Evolutionary conservation across 768 basidiomycete species (phyloP), one percentile per base, ranked within the genome.

Genomic region (Mycena belliarum): DNA sequence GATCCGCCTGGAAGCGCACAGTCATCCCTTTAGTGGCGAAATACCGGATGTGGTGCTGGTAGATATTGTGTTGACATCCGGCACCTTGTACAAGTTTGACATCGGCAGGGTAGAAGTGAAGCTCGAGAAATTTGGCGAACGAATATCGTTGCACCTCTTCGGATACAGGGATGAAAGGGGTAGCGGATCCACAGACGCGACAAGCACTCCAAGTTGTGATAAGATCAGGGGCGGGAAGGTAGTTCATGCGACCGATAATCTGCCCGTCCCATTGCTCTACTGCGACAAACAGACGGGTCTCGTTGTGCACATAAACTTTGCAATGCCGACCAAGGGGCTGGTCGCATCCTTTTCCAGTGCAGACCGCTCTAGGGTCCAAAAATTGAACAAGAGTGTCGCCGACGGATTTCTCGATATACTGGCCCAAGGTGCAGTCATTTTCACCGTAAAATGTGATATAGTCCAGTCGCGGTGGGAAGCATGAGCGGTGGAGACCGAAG

Each of bases 191-290:
- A 69, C 86, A 93, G 24, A 87, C 73, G 55, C 88, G 83, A 72
- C 97, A 99, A 8, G 85, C 82, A 66, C 89, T 93, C 91, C 93
- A 98, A 5, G 95, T 95, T 24, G 90, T 93, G 66, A 97, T 87
- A 55, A 84, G 79, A 48, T 94, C 90, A 1, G 86, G 85, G 5
- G 86, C 76, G 23, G 85, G 85, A 44, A 75, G 68, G 57, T 80
- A 79, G 46, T 77, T 76, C 38, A 77, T 73, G 28, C 78, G 78
- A 37, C 83, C 82, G 56, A 84, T 82, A 54, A 89, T 88, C 65
- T 89, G 85, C 16, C 87, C 87, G 64, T 91, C 84, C 90, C 87
- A 95, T 67, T 89, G 89, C 69, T 97, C 94, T 53, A 93, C 89
- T 6, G 91, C 91, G 33, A 97, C 85, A 51, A 88, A 84, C 3